Base-by-base conservation (phyloP, 2,329 filamentous ascomycete genomes). In the Alternaria conjuncta region DNA sequence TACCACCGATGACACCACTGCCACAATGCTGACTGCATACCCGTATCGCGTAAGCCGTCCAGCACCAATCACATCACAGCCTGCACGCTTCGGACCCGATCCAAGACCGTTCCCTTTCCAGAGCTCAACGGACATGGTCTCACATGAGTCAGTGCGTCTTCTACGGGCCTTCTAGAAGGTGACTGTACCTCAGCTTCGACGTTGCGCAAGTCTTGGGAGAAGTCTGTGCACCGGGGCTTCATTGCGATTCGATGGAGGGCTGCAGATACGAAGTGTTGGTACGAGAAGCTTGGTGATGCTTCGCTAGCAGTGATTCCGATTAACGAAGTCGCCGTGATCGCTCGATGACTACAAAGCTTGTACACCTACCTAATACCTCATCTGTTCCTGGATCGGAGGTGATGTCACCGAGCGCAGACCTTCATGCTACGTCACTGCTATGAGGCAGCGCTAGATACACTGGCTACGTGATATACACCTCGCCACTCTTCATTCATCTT, bases 151-250 rank as follows among this genome's bases (percentile, higher is more conserved):
- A 20, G 43, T 47, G 49, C 43, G 51, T 36, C 18, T 60, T 60
- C 51, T 21, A 15, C 13, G 45, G 30, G 30, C 10, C 21, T 55
- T 55, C 50, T 49, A 60, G 57, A 60, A 44, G 50, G 30, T 50
- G 32, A 23, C 51, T 56, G 55, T 28, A 10, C 23, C n/a, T 23
- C 21, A 15, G n/a, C 13, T 13, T 53, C 20, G 43, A 55, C 57
- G 20, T 25, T 20, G 21, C 28, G 18, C 26, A 28, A 44, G 28
- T 36, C 12, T 18, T 28, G 18, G 21, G 44, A 9, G 28, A 30
- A 18, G n/a, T 28, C 51, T 25, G 21, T 23, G 41, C 43, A 18
- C 23, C 30, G 36, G 43, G 46, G 43, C 43, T 50, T 20, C 57
- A 60, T 49, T n/a, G 28, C 28, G 18, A n/a, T 23, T 51, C 41